Conservation (phyloP, 129 eudicot genomes). For the Glebionis coronaria region DNA sequence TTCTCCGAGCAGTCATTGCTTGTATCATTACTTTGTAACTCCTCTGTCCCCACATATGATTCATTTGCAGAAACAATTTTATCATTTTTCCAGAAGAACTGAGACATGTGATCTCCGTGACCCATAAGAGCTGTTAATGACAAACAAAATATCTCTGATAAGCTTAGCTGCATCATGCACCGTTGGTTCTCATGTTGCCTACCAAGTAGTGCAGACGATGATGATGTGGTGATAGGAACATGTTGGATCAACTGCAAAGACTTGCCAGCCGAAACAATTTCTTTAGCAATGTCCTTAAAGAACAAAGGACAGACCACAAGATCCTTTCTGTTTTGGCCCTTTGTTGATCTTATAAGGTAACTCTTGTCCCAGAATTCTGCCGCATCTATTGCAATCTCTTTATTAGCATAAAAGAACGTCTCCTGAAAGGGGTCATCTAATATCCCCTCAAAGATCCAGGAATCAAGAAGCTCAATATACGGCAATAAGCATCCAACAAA, state of each 20-base stretch:
- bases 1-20: constrained; percentile 41
- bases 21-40: no score
- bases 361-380: constrained; percentile 98
- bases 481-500: constrained; percentile 76
- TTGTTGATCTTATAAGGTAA: constrained; percentile 57
- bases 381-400: constrained; percentile 62
- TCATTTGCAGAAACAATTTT: constrained; percentile 31
- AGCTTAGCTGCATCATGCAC: constrained; percentile 51
- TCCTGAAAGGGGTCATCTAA: constrained; percentile 92
- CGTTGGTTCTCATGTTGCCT: constrained; percentile 26
- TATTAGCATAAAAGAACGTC: constrained; percentile 90
- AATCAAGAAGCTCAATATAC: constrained; percentile 80
- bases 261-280: constrained; percentile 88
- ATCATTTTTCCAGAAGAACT: constrained; percentile 51
- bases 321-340: constrained; percentile 40
- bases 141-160: constrained; percentile 85
- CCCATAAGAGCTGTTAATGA: constrained; percentile 83
- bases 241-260: constrained; percentile 83
- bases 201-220: constrained; percentile 26
- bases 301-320: constrained; percentile 73
- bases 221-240: constrained; percentile 54
- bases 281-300: constrained; percentile 70
- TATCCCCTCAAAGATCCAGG: constrained; percentile 94
- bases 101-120: constrained; percentile 78
- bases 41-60: constrained; percentile 22